Percentiles rank a stretch among this genome's conserved stretches.
Conservation (phyloP, 768 basidiomycete genomes). For the Dacryopinax spathularia region DNA sequence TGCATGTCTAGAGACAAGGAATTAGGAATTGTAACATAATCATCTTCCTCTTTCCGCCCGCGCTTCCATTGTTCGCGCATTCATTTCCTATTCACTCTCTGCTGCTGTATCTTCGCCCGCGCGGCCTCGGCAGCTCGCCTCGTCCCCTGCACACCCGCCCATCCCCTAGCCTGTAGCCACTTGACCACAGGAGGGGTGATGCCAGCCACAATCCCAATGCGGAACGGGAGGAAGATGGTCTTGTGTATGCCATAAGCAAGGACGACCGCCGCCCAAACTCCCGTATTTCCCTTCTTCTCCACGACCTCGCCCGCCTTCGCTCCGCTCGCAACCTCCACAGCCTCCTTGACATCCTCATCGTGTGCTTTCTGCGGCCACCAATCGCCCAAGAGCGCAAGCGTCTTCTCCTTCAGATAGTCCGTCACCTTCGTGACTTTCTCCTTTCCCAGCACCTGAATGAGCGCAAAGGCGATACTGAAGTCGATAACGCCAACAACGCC, state of each 20-base stretch:
- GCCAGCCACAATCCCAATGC: conserved; percentile 77
- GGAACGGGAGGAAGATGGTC: conserved; percentile 74
- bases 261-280: conserved; percentile 81
- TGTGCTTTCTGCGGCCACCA: conserved; percentile 28
- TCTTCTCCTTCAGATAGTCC: conserved; percentile 23
- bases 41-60: too few species aligned
- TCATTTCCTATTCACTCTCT: too few species aligned
- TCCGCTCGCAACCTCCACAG: conserved; percentile 34
- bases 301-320: conserved; percentile 12
- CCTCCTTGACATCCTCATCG: conserved; percentile 50
- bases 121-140: conserved; percentile 42
- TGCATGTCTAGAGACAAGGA: background rate
- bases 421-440: conserved; percentile 71
- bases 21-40: background rate
- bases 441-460: conserved; percentile 76
- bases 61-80: background rate
- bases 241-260: conserved; percentile 95
- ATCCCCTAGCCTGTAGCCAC: conserved; percentile 69
- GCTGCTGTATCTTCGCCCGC: conserved; percentile 20
- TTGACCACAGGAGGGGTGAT: conserved; percentile 74
- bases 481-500: conserved; percentile 57
- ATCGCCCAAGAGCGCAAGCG: conserved; percentile 33
- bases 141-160: conserved; percentile 62
- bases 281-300: conserved; percentile 40
- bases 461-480: conserved; percentile 69